Evolutionary conservation across 2,329 filamentous ascomycete genomes (phyloP).

Genomic region (Apiospora rasikravindrae): DNA sequence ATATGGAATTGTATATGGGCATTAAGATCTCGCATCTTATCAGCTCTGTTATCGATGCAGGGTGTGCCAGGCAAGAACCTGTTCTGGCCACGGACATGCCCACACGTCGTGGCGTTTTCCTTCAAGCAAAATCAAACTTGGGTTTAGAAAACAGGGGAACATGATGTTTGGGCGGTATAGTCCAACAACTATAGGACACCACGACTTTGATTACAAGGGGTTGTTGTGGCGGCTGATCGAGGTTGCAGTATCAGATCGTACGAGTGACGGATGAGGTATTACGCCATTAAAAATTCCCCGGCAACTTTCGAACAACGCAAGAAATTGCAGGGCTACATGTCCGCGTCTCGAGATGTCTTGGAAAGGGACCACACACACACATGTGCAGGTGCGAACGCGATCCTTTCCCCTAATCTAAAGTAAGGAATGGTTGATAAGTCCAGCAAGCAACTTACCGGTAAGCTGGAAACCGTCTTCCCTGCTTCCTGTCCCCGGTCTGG

Average conservation of each 20-base stretch:
- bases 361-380: not conserved
- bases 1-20: not conserved
- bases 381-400: not conserved
- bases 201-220: not conserved
- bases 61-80: not conserved
- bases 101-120: not conserved
- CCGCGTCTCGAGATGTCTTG: not conserved
- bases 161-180: slow-evolving; percentile 3
- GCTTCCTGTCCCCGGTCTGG: not conserved
- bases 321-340: slow-evolving; percentile 1
- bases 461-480: not conserved
- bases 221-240: not conserved
- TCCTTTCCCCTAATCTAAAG: not conserved
- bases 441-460: not conserved
- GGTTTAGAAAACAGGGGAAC: not conserved
- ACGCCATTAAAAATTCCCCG: not conserved
- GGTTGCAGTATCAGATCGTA: not conserved
- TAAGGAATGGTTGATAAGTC: not conserved
- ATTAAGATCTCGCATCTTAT: not conserved
- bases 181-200: not conserved
- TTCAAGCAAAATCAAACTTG: not conserved
- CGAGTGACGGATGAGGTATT: not conserved
- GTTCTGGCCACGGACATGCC: not conserved
- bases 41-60: not conserved
- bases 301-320: not conserved